Evolutionary conservation across 192 early-diverging fungal genomes (phyloP), one percentile per base, ranked within the genome.

Genomic region (Backusella tarrabulga): DNA sequence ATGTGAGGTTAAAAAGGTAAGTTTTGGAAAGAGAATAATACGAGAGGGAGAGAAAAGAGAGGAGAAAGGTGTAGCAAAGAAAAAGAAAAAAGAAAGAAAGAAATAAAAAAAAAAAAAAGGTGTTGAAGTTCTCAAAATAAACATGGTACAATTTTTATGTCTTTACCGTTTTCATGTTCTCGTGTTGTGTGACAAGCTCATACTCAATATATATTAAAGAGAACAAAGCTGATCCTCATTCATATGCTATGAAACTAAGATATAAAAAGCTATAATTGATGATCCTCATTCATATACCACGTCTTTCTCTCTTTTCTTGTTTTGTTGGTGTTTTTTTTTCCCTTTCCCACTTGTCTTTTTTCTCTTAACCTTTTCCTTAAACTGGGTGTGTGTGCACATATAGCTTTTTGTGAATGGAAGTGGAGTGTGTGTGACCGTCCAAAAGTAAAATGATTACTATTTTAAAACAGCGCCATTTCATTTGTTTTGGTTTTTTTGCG

Each of bases 181-280:
- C 56, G 56, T 63, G 56, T 63, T 26, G 56, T 63, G 11, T 63
- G 23, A 63, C 56, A 63, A 63, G 14, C 23, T 63, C 56, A 63
- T 23, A 29, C 56, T 29, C 56, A 63, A 63, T 63, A 63, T 63
- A 63, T 63, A 63, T 63, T 63, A 63, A 63, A 12, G 56, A 63
- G 26, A 63, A 63, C 38, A 56, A 29, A 63, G 21, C 6, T 26
- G 23, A 60, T 60, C 54, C 26, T 23, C 12, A 60, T 26, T 60
- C 23, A 26, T 60, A 60, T 60, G 54, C 2, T 50, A n/a, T 50
- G 15, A n/a, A n/a, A 1, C 46, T n/a, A 21, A 50, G 19, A n/a
- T 50, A 44, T 44, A 44, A 44, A 44, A 44, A 17, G 46, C 5
- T 50, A 50, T 50, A 50, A 50, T 50, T 50, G 46, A 50, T 1